phyloP scores from a whole-genome alignment of 768 basidiomycete species.

The Boletus reticulatus region DNA sequence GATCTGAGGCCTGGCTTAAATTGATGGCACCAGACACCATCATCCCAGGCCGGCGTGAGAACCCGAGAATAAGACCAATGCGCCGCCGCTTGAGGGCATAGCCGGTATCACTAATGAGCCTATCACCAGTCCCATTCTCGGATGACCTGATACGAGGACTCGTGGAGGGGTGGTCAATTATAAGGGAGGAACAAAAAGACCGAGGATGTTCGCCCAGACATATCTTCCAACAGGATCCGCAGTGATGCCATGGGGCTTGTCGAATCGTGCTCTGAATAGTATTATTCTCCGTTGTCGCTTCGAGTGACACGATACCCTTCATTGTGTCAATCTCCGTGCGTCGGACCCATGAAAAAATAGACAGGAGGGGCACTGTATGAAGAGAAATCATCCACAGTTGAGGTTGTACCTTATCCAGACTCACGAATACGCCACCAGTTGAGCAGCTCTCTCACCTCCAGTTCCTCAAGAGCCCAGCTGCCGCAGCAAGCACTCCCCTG shows the following conservation, averaged over 20 bases:
- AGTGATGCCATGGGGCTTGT: neutral
- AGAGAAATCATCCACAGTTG: constrained; percentile 68
- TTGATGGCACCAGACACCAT: too few species aligned
- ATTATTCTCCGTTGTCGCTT: neutral
- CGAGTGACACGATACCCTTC: constrained; percentile 52
- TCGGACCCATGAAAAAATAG: neutral
- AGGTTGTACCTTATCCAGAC: constrained; percentile 80
- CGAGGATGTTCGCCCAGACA: neutral
- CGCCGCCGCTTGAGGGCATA: too few species aligned
- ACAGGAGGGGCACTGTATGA: constrained; percentile 61
- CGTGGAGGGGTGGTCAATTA: too few species aligned
- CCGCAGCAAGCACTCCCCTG: constrained; percentile 65
- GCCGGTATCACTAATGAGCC: too few species aligned
- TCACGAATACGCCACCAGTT: constrained; percentile 80
- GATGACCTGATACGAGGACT: too few species aligned
- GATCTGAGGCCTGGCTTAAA: too few species aligned
- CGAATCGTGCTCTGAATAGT: neutral
- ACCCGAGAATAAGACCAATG: too few species aligned
- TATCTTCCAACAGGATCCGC: neutral
- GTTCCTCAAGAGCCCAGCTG: constrained; percentile 78
- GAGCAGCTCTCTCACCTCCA: constrained; percentile 71
- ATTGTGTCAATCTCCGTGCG: constrained; percentile 8
- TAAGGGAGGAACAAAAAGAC: too few species aligned
- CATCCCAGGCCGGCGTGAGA: too few species aligned
- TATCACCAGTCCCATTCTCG: too few species aligned